Conservation (phyloP, 2,329 filamentous ascomycete species). For the Cytospora chrysosperma region DNA sequence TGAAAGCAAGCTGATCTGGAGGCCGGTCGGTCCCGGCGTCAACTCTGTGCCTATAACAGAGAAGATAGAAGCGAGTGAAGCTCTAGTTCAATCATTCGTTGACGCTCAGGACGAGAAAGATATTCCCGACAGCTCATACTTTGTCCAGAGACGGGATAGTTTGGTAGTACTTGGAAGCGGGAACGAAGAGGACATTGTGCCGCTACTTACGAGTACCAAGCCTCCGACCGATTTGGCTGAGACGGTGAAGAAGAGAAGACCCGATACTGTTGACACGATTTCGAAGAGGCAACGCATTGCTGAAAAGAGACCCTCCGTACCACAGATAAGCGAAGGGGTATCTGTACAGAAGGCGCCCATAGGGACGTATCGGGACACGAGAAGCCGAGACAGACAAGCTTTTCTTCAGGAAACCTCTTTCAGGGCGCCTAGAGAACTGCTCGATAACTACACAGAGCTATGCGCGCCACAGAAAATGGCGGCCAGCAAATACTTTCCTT, state of each 20-base stretch:
- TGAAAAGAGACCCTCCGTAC: neutral
- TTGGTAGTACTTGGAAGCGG: conserved; percentile 25
- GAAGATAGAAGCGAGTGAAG: conserved; percentile 24
- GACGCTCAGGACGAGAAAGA: conserved; percentile 1
- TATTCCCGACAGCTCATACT: conserved; percentile 28
- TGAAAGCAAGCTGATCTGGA: conserved; percentile 31
- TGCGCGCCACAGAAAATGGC: conserved; percentile 27
- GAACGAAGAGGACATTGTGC: conserved; percentile 27
- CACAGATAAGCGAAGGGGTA: neutral
- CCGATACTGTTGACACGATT: neutral
- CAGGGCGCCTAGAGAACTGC: conserved; percentile 19
- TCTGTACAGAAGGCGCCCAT: neutral
- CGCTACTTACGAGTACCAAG: neutral
- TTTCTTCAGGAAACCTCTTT: conserved; percentile 12
- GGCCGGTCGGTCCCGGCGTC: conserved; percentile 20
- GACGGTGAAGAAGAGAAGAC: conserved; percentile 3
- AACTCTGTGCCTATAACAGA: conserved; percentile 17
- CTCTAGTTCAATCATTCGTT: conserved; percentile 25
- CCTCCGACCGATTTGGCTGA: neutral
- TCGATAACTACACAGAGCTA: conserved; percentile 31
- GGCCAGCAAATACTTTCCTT: conserved; percentile 27
- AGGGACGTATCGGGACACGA: neutral
- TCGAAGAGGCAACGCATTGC: conserved; percentile 7
- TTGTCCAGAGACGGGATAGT: conserved; percentile 26
- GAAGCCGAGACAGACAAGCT: neutral